phyloP scores from a whole-genome alignment of 83 land plant species.

The Thuja plicata region DNA sequence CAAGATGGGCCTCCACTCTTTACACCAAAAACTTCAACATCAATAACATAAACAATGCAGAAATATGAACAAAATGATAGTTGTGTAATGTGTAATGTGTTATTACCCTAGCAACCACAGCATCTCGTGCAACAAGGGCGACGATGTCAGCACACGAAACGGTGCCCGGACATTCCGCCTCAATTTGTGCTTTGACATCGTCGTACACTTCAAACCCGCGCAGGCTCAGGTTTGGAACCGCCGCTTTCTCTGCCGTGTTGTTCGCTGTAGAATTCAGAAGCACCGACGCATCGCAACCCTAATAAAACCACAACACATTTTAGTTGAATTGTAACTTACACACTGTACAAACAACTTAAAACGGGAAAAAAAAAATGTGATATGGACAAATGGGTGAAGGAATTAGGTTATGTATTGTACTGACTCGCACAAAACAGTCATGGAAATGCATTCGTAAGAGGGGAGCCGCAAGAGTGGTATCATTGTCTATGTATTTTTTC shows the following conservation, averaged over 20 bases:
- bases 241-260: slow-evolving; percentile 32
- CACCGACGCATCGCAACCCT: slow-evolving; percentile 59
- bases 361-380: too few species aligned
- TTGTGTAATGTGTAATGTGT: background rate
- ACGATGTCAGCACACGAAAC: background rate
- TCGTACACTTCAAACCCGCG: slow-evolving; percentile 44
- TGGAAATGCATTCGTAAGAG: too few species aligned
- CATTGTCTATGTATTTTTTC: too few species aligned
- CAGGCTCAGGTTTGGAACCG: slow-evolving; percentile 27
- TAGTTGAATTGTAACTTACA: too few species aligned
- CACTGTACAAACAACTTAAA: too few species aligned
- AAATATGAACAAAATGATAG: background rate
- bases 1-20: background rate
- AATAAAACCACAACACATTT: too few species aligned
- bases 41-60: background rate
- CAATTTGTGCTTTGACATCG: slow-evolving; percentile 28
- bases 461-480: too few species aligned
- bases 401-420: too few species aligned
- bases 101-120: background rate
- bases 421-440: too few species aligned
- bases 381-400: too few species aligned
- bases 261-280: slow-evolving; percentile 24
- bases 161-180: slow-evolving; percentile 11
- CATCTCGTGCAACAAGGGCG: background rate
- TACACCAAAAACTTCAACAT: background rate